Conservation (phyloP, 306 rosid species). For the Nissolia schottii region DNA sequence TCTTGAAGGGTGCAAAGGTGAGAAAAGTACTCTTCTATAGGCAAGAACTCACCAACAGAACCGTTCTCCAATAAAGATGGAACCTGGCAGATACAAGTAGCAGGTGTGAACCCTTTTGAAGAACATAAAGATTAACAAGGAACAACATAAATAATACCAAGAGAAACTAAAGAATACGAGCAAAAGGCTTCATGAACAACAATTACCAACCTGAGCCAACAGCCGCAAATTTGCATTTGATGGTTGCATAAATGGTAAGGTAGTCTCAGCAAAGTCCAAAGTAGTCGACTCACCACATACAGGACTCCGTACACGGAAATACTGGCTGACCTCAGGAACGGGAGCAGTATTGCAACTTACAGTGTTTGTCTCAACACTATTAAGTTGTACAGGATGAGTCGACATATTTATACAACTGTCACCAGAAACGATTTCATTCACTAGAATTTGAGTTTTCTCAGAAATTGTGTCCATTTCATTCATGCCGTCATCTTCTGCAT, state of each 20-base stretch:
- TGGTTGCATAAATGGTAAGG: conserved; percentile 19
- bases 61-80: conserved; percentile 11
- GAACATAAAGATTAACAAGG: conserved; percentile 13
- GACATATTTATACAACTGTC: conserved; percentile 6
- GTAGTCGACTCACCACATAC: conserved; percentile 14
- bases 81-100: conserved; percentile 17
- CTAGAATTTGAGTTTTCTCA: conserved; percentile 16
- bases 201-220: conserved; percentile 31
- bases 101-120: conserved; percentile 6
- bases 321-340: conserved; percentile 15
- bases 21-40: neutral
- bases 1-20: neutral
- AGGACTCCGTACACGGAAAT: neutral
- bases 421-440: neutral
- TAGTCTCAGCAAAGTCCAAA: conserved; percentile 12
- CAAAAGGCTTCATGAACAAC: neutral
- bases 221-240: neutral
- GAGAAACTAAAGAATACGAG: conserved; percentile 4
- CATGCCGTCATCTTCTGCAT: conserved; percentile 1
- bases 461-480: neutral
- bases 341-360: neutral
- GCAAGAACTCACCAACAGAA: conserved; percentile 9
- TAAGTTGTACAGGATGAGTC: conserved; percentile 12
- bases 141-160: conserved; percentile 21
- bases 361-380: conserved; percentile 9